A percentile compares a stretch with the other conserved stretches of the same genome.
Conservation (phyloP, 129 eudicot species). For the carrot (Daucus carota) region DNA sequence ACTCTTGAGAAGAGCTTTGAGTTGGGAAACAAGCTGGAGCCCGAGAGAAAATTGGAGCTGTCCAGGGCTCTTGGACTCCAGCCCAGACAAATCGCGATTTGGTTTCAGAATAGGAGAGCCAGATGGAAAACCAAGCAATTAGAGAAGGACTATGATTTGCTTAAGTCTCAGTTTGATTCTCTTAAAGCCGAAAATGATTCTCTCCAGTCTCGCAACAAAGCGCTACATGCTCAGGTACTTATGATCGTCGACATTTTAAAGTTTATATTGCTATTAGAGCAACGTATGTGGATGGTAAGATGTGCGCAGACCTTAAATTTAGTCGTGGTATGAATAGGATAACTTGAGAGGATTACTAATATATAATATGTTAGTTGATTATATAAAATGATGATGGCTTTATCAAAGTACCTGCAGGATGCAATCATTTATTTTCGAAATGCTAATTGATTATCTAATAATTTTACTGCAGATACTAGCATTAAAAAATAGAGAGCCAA, state of each 20-base stretch:
- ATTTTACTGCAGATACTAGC: slow-evolving; percentile 54
- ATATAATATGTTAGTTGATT: not conserved
- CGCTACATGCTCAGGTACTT: slow-evolving; percentile 88
- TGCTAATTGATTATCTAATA: slow-evolving; percentile 5
- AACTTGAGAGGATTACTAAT: not conserved
- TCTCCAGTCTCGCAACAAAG: slow-evolving; percentile 72
- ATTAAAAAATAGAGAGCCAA: slow-evolving; percentile 72
- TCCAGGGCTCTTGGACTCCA: slow-evolving; percentile 96
- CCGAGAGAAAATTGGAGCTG: slow-evolving; percentile 94
- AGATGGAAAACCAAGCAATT: slow-evolving; percentile 98
- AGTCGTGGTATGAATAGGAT: not conserved
- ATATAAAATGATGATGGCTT: not conserved
- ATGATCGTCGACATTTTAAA: too few relatives aligned
- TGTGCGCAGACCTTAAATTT: not conserved
- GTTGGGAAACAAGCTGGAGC: slow-evolving; percentile 91
- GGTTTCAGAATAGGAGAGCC: slow-evolving; percentile 97
- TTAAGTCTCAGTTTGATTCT: slow-evolving; percentile 85
- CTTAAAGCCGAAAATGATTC: slow-evolving; percentile 90
- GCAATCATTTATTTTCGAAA: not conserved
- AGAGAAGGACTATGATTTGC: slow-evolving; percentile 83
- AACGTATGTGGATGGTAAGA: not conserved
- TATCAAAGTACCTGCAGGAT: not conserved
- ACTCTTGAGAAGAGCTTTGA: slow-evolving; percentile 95
- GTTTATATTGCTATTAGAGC: not conserved
- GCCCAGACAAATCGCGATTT: slow-evolving; percentile 94